Conservation (phyloP, 495 filamentous ascomycete species). For the Lineolata rhizophorae region DNA sequence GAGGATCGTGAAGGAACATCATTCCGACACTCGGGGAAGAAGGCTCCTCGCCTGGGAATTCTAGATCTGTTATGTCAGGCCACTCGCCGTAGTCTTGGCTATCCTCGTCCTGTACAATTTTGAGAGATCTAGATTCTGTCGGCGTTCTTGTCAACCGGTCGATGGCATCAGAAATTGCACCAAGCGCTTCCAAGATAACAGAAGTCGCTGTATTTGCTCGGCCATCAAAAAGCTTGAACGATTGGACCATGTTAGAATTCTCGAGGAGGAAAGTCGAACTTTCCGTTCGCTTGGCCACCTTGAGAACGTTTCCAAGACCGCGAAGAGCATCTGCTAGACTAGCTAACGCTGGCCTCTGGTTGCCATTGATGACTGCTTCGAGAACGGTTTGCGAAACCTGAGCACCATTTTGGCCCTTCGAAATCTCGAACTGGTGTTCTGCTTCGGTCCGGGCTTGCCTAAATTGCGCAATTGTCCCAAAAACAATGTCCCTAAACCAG, state of each 20-base stretch:
- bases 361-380: conserved; percentile 31
- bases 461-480: conserved; percentile 35
- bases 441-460: conserved; percentile 34
- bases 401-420: conserved; percentile 15
- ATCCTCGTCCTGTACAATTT: conserved; percentile 27
- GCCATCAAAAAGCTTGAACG: conserved; percentile 22
- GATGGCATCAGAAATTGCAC: conserved; percentile 18
- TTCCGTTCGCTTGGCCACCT: conserved; percentile 16
- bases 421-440: conserved; percentile 27
- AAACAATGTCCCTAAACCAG: conserved; percentile 45
- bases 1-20: conserved; percentile 25
- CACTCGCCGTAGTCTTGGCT: conserved; percentile 60
- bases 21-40: conserved; percentile 6
- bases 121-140: no score
- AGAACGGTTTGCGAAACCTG: conserved; percentile 27
- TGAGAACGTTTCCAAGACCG: conserved; percentile 28
- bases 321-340: conserved; percentile 31
- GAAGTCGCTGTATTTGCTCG: conserved; percentile 7
- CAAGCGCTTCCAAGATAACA: conserved; percentile 21
- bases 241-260: conserved; percentile 13
- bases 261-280: conserved; percentile 18
- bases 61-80: conserved; percentile 30
- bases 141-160: no score
- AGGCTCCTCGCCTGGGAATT: conserved; percentile 2
- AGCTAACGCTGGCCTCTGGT: conserved; percentile 39